Conservation (phyloP, 108 stramenopile genomes). For the Pseudonitzschia pungens region DNA sequence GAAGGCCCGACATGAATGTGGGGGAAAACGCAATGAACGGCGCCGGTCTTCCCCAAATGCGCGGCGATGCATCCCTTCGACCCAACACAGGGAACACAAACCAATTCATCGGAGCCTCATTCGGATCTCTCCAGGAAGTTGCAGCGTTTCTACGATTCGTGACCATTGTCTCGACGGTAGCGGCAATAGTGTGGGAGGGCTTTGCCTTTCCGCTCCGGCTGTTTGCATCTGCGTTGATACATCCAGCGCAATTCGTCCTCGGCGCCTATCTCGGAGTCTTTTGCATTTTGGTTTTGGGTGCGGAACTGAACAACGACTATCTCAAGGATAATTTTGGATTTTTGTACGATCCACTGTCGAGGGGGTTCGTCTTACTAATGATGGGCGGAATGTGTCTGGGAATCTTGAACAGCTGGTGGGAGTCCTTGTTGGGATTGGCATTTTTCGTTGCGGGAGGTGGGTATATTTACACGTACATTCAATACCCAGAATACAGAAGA, state of each 20-base stretch:
- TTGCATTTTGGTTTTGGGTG: constrained; percentile 30
- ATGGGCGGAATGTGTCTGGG: constrained; percentile 41
- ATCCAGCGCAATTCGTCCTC: constrained; percentile 30
- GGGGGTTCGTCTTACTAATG: constrained; percentile 27
- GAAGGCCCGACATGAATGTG: not conserved
- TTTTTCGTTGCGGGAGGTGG: constrained; percentile 23
- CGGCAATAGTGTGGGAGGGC: constrained; percentile 37
- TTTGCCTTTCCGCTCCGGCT: constrained; percentile 41
- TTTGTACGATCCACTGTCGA: constrained; percentile 40
- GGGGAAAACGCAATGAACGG: not conserved
- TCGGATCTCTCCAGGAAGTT: constrained; percentile 36
- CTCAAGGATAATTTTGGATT: constrained; percentile 48
- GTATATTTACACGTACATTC: constrained; percentile 29
- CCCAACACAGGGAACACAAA: constrained; percentile 51
- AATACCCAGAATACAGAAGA: constrained; percentile 42
- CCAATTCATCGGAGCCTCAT: constrained; percentile 24
- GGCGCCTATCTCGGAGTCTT: constrained; percentile 38
- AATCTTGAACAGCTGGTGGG: constrained; percentile 33
- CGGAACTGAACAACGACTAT: constrained; percentile 36
- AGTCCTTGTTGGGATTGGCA: constrained; percentile 28
- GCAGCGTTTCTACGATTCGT: constrained; percentile 30
- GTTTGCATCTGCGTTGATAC: not conserved
- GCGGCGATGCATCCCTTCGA: constrained; percentile 35
- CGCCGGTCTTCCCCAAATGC: not conserved
- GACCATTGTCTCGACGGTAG: constrained; percentile 28